A percentile compares a stretch with the other conserved stretches of the same genome.
These are phyloP conservation scores for Cynara cardunculus DNA, from an alignment of 129 eudicot species.

Conservation along the genomic window DNA sequence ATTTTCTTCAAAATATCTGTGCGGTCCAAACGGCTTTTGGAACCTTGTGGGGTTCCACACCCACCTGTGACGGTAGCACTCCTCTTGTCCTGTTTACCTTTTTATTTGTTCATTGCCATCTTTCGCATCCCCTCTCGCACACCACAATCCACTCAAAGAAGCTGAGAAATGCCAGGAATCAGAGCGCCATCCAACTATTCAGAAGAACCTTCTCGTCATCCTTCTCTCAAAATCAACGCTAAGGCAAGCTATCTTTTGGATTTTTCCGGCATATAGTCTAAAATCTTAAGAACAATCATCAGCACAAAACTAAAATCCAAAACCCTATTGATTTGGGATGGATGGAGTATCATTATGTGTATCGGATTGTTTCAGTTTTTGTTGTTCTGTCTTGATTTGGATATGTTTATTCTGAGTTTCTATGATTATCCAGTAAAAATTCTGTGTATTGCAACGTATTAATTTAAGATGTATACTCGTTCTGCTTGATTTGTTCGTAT, in stretches of 20 bases:
- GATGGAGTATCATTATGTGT: background rate
- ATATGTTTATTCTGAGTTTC: background rate
- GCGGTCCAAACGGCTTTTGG: background rate
- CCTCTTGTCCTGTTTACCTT: background rate
- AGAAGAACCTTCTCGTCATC: slow-evolving; percentile 74
- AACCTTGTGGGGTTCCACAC: slow-evolving; percentile 1
- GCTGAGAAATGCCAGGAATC: slow-evolving; percentile 63
- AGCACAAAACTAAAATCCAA: background rate
- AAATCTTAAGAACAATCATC: background rate
- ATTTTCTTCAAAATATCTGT: background rate
- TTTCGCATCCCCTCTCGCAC: background rate
- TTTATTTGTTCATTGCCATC: background rate
- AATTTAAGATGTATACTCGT: background rate
- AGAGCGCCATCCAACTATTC: slow-evolving; percentile 69
- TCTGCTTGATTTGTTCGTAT: background rate
- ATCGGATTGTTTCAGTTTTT: background rate
- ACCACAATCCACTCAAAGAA: background rate
- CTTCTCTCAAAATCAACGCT: slow-evolving; percentile 65
- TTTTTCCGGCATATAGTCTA: background rate
- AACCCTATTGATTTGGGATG: slow-evolving; percentile 1
- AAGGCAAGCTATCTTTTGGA: slow-evolving; percentile 44
- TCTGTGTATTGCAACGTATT: background rate
- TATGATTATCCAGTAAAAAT: background rate
- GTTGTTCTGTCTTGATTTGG: background rate
- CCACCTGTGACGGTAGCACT: slow-evolving; percentile 6